Evolutionary conservation across 1,284 basidiomycete species (phyloP), one percentile per base, ranked within the genome.

Genomic region (Sporisorium iseilematis-ciliati): DNA sequence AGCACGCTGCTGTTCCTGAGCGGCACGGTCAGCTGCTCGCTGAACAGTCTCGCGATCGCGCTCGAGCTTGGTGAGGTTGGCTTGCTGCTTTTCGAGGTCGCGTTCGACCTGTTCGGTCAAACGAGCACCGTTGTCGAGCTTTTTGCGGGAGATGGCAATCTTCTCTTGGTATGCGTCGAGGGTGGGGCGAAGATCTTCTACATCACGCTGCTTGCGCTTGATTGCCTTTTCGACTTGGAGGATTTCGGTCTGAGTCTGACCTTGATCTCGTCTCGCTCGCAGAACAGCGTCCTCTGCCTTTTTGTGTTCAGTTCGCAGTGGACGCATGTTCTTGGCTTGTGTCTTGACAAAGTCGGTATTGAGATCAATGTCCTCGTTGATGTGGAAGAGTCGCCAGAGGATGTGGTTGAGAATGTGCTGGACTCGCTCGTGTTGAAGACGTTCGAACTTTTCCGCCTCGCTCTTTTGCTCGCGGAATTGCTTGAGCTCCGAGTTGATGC

Each of bases 401-500:
- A 95, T 89, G 51, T 94, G 92, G 41, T 91, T 91, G 8, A 96
- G 88, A 40, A 94, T 90, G 51, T 93, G 88, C 52, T 91, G 89
- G 66, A 97, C 93, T 82, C 88, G 86, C 75, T 95, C 91, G 56
- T 91, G 87, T 78, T 90, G 90, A 7, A 98, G 87, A 18, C 88
- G 88, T 84, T 96, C 92, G 82, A 95, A 98, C 53, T 92, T 89
- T 80, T 94, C 93, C 4, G 94, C 93, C 85, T 99, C 97, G 18
- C 90, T 90, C 85, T 95, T 95, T 87, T 98, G 96, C 86, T 98
- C 95, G 86, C 94, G 94, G 87, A 97, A 98, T 81, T 96, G 94
- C 86, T 94, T 95, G 78, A 97, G 95, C 86, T 99, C 97, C 3
- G 93, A 93, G 7, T 94, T 90, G 80, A 99, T 95, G 11, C 93